Conservation (phyloP, 2,329 filamentous ascomycete species). For the Paecilomyces formosus region DNA sequence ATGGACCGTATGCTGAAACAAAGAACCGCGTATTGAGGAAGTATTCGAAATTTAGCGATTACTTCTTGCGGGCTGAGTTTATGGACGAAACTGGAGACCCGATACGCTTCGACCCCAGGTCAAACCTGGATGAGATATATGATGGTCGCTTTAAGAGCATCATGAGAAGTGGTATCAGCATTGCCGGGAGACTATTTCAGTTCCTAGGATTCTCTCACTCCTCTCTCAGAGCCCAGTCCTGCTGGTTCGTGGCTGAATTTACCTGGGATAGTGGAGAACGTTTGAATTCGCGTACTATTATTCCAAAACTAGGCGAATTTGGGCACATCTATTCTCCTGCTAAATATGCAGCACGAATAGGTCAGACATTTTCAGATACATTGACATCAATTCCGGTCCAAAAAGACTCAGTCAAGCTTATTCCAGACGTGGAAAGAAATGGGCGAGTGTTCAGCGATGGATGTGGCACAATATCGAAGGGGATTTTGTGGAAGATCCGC, state of each 20-base stretch:
- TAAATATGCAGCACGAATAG: slow-evolving; percentile 53
- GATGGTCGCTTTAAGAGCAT: slow-evolving; percentile 51
- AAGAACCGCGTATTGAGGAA: slow-evolving; percentile 21
- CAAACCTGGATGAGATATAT: slow-evolving; percentile 14
- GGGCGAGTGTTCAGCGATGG: slow-evolving; percentile 67
- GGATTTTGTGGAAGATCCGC: slow-evolving; percentile 56
- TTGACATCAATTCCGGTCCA: slow-evolving; percentile 52
- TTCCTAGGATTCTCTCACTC: slow-evolving; percentile 79
- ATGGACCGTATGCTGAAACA: slow-evolving; percentile 48
- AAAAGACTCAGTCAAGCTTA: slow-evolving; percentile 8
- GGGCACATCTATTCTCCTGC: slow-evolving; percentile 45
- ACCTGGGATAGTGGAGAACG: slow-evolving; percentile 16
- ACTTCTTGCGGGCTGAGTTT: slow-evolving; percentile 18
- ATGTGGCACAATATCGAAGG: slow-evolving; percentile 63
- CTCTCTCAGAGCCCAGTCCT: slow-evolving; percentile 61
- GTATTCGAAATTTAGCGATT: slow-evolving; percentile 16
- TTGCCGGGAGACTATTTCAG: slow-evolving; percentile 55
- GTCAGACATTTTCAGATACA: slow-evolving; percentile 68
- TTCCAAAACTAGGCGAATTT: slow-evolving; percentile 44
- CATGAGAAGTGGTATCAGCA: slow-evolving; percentile 51
- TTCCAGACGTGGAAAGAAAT: slow-evolving; percentile 19
- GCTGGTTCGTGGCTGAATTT: slow-evolving; percentile 55
- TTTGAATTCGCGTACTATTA: slow-evolving; percentile 31
- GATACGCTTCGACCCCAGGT: slow-evolving; percentile 10
- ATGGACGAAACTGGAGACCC: slow-evolving; percentile 18